Evolutionary conservation across 352 stramenopile genomes (phyloP).

Genomic region (Globisporangium okanoganense): DNA sequence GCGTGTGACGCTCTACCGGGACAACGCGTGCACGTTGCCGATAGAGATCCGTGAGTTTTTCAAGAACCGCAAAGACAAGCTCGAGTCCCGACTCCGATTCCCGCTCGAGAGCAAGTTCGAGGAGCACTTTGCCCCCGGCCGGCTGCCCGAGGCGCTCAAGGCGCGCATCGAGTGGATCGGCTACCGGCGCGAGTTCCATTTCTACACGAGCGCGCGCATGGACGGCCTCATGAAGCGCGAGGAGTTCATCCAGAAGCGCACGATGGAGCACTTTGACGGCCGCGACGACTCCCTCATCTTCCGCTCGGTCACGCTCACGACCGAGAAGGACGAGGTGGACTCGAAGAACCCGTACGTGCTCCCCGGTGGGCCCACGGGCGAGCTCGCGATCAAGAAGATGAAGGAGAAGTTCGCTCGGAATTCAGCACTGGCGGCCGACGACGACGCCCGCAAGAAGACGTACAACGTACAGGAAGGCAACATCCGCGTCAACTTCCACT

Average conservation of each 20-base stretch:
- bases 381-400: constrained; percentile 91
- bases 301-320: constrained; percentile 73
- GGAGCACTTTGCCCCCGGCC: constrained; percentile 71
- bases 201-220: constrained; percentile 88
- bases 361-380: constrained; percentile 58
- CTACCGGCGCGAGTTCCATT: constrained; percentile 84
- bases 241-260: constrained; percentile 87
- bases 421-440: constrained; percentile 35
- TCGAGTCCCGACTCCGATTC: constrained; percentile 70
- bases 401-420: constrained; percentile 90
- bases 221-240: constrained; percentile 85
- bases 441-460: constrained; percentile 87
- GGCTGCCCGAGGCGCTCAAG: constrained; percentile 72
- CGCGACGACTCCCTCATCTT: constrained; percentile 86
- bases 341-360: constrained; percentile 78
- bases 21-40: constrained; percentile 70
- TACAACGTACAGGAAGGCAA: constrained; percentile 89
- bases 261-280: constrained; percentile 82
- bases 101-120: constrained; percentile 87
- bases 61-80: constrained; percentile 88
- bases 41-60: constrained; percentile 92
- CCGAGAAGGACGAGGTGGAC: constrained; percentile 74
- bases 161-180: constrained; percentile 86
- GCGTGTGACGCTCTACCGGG: constrained; percentile 82
- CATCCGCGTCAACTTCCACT: constrained; percentile 91